These are phyloP conservation scores for Gnomoniopsis smithogilvyi DNA, from an alignment of 2,329 filamentous ascomycete genomes.

Conservation along the genomic window DNA sequence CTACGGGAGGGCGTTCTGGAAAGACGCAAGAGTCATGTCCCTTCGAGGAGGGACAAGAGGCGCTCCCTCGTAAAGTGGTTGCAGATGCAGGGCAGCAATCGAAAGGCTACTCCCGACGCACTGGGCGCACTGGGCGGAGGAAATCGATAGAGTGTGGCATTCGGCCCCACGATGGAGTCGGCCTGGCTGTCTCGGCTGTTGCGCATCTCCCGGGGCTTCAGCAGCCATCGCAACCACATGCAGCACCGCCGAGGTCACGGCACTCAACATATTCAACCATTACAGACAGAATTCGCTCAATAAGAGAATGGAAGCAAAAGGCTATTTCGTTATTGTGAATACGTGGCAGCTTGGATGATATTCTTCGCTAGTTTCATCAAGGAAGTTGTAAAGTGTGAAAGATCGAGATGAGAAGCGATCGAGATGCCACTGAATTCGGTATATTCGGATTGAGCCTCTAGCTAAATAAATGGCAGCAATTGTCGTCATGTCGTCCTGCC, in stretches of 20 bases:
- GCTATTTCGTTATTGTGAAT: neutral
- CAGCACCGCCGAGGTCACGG: neutral
- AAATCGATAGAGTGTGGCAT: neutral
- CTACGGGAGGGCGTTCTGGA: neutral
- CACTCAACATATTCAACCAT: neutral
- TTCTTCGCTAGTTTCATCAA: neutral
- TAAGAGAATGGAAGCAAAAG: neutral
- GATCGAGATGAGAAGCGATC: neutral
- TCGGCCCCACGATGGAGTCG: neutral
- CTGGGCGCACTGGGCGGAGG: neutral
- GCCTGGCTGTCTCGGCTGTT: neutral
- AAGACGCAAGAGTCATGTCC: neutral
- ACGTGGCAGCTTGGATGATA: neutral
- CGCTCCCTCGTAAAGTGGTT: neutral
- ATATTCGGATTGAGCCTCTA: neutral
- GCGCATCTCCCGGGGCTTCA: neutral
- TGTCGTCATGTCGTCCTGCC: neutral
- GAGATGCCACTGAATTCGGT: neutral
- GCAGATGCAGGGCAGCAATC: neutral
- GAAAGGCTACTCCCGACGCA: neutral
- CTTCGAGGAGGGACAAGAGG: neutral
- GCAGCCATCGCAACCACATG: neutral
- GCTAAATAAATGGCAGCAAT: neutral
- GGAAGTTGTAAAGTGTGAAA: neutral
- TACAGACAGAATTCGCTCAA: neutral